A percentile compares a stretch with the other conserved stretches of the same genome.
phyloP scores from a whole-genome alignment of 2,329 filamentous ascomycete genomes.

The Fusarium decemcellulare region DNA sequence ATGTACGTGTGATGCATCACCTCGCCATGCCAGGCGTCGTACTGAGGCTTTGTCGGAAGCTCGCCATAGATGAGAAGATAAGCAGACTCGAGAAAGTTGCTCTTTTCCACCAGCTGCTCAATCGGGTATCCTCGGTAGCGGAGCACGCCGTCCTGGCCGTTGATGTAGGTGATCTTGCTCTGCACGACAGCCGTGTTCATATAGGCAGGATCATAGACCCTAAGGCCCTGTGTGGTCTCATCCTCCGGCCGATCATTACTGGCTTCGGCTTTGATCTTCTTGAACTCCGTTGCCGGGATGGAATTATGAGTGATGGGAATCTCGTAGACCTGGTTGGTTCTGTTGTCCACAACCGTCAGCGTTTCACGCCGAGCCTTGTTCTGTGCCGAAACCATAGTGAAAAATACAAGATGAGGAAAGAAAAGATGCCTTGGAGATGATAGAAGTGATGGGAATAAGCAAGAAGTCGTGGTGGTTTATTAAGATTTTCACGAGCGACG shows the following conservation, averaged over 20 bases:
- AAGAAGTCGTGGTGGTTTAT: constrained; percentile 4
- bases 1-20: constrained; percentile 67
- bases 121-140: constrained; percentile 68
- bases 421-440: no score
- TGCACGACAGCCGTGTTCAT: constrained; percentile 67
- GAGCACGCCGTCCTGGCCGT: constrained; percentile 65
- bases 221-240: constrained; percentile 64
- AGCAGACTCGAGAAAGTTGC: constrained; percentile 64
- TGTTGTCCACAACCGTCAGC: constrained; percentile 64
- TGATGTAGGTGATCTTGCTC: constrained; percentile 67
- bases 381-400: constrained; percentile 15
- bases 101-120: constrained; percentile 64
- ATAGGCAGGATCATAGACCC: constrained; percentile 66
- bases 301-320: constrained; percentile 65
- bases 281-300: constrained; percentile 65
- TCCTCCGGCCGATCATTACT: constrained; percentile 57
- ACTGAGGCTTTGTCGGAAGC: constrained; percentile 60
- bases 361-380: constrained; percentile 42
- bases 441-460: not conserved
- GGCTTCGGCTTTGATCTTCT: constrained; percentile 60
- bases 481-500: constrained; percentile 17
- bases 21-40: constrained; percentile 59
- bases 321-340: constrained; percentile 63
- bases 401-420: not conserved
- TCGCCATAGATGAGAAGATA: constrained; percentile 67